These are phyloP conservation scores for Myxozyma geophila DNA, from an alignment of 805 yeast genomes.

Conservation along the genomic window DNA sequence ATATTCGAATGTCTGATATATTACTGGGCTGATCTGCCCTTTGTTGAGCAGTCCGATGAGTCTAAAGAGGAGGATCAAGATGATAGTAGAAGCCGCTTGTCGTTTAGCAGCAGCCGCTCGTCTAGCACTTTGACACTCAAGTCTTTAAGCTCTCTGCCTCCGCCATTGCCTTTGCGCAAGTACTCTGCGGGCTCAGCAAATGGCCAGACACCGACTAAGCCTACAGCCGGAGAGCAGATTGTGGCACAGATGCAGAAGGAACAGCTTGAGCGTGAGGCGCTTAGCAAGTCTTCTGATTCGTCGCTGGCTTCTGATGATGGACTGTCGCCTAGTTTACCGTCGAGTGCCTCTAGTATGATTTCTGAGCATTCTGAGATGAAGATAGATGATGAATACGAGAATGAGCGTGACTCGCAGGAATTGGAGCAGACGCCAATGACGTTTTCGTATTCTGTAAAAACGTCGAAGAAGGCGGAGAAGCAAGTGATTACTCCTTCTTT, in stretches of 20 bases:
- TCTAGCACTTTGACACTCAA: conserved; percentile 16
- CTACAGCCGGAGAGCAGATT: conserved; percentile 1
- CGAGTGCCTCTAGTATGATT: conserved; percentile 8
- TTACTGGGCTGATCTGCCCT: conserved; percentile 31
- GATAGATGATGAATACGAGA: background rate
- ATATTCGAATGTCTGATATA: conserved; percentile 33
- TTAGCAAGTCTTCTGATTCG: background rate
- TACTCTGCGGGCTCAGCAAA: background rate
- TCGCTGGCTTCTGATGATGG: background rate
- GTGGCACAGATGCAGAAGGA: conserved; percentile 4
- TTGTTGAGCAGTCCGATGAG: background rate
- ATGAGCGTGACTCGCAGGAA: background rate
- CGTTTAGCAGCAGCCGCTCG: background rate
- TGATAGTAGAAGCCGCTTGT: background rate
- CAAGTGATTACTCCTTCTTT: conserved; percentile 16
- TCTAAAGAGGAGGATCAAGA: conserved; percentile 8
- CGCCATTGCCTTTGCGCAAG: conserved; percentile 33
- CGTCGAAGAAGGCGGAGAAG: conserved; percentile 8
- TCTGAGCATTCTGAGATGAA: conserved; percentile 10
- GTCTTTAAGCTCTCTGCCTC: conserved; percentile 29
- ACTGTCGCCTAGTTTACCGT: conserved; percentile 3
- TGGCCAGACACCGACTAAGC: conserved; percentile 1
- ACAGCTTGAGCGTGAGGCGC: background rate
- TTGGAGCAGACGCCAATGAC: conserved; percentile 19
- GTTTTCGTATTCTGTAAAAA: conserved; percentile 28